A percentile compares a stretch with the other conserved stretches of the same genome.
phyloP scores from a whole-genome alignment of 2,329 filamentous ascomycete genomes.

The Pseudopyricularia javanii region DNA sequence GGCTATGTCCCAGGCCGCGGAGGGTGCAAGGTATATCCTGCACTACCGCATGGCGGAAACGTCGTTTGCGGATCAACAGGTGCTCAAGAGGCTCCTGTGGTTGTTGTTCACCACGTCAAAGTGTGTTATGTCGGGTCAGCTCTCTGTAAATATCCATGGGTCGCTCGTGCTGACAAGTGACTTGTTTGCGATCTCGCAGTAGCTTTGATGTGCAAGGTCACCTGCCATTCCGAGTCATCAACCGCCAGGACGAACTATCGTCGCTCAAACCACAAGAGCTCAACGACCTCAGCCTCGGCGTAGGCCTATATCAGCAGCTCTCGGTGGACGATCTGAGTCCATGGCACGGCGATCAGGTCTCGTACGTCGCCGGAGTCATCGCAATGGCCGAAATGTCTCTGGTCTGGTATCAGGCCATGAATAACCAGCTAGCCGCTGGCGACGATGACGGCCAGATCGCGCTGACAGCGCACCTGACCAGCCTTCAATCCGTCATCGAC shows the following conservation, averaged over 20 bases:
- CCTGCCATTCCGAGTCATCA: conserved; percentile 7
- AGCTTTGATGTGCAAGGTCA: background rate
- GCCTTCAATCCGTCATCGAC: conserved; percentile 17
- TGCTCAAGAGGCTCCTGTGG: conserved; percentile 21
- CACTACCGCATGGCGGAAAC: conserved; percentile 14
- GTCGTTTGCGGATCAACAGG: conserved; percentile 15
- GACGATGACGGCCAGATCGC: conserved; percentile 4
- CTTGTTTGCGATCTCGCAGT: background rate
- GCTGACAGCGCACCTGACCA: conserved; percentile 6
- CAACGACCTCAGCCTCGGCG: background rate
- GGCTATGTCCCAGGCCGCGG: conserved; percentile 11
- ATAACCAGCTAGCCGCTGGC: conserved; percentile 10
- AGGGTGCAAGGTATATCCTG: conserved; percentile 16
- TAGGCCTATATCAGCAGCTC: background rate
- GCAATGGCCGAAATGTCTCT: conserved; percentile 19
- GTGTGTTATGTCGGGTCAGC: too few species aligned
- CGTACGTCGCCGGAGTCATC: conserved; percentile 20
- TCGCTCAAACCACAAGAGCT: background rate
- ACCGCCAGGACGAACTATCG: background rate
- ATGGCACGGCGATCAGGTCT: conserved; percentile 19
- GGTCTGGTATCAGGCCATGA: conserved; percentile 19
- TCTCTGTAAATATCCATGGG: too few species aligned
- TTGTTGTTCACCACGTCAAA: too few species aligned
- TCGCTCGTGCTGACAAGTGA: background rate
- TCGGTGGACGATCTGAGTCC: conserved; percentile 3